Evolutionary conservation across 2,329 filamentous ascomycete species (phyloP).

Genomic region (Fusarium gaditjirri): DNA sequence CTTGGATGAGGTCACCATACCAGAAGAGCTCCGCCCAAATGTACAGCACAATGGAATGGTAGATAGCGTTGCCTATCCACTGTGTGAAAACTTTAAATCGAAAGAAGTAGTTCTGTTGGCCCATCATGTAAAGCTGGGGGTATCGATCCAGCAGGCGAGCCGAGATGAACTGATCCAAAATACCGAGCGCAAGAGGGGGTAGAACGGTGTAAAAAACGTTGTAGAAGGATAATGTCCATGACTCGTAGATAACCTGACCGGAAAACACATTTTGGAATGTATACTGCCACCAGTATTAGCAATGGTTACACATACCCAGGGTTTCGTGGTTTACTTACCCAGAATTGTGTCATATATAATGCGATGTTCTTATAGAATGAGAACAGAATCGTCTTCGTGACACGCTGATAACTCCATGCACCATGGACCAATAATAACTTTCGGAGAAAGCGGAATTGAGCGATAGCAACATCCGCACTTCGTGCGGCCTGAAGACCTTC

Average conservation of each 20-base stretch:
- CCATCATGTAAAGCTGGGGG: slow-evolving; percentile 92
- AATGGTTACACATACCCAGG: background rate
- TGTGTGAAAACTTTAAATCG: slow-evolving; percentile 89
- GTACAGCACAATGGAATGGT: slow-evolving; percentile 95
- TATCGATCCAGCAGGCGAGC: slow-evolving; percentile 94
- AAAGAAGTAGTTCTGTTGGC: slow-evolving; percentile 94
- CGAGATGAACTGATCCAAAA: slow-evolving; percentile 97
- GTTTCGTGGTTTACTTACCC: slow-evolving; percentile 69
- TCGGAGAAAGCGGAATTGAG: slow-evolving; percentile 92
- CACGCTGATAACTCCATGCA: slow-evolving; percentile 96
- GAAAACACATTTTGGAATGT: slow-evolving; percentile 99
- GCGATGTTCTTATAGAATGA: slow-evolving; percentile 99
- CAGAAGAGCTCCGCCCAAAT: slow-evolving; percentile 84
- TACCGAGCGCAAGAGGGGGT: slow-evolving; percentile 92
- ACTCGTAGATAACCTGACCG: slow-evolving; percentile 97
- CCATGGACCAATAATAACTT: slow-evolving; percentile 96
- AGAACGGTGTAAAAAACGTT: slow-evolving; percentile 98
- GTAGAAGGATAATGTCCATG: slow-evolving; percentile 99
- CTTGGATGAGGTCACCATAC: slow-evolving; percentile 79
- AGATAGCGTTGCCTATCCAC: slow-evolving; percentile 95
- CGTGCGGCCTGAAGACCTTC: slow-evolving; percentile 97
- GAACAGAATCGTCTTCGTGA: slow-evolving; percentile 96
- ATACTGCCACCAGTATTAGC: slow-evolving; percentile 67
- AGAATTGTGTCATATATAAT: slow-evolving; percentile 99
- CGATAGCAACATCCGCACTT: slow-evolving; percentile 95